Base-by-base conservation (phyloP, 345 rosid species). In the Lepidium aucheri region DNA sequence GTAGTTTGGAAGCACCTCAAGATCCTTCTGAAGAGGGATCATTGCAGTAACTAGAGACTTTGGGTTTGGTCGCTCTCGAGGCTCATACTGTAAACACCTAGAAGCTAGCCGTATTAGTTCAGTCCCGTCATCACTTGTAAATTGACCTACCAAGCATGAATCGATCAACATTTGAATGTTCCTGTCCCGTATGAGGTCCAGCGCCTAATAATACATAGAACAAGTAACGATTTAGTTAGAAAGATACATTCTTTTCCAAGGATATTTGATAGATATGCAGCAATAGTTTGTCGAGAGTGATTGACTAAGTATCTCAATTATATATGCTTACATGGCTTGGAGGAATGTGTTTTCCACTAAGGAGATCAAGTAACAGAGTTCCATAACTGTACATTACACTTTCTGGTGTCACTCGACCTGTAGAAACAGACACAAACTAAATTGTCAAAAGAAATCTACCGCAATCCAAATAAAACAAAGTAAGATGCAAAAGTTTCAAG, bases 371-470 rank as follows among this genome's bases (percentile, higher is more conserved):
- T 67, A 93, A 76, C 70, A 93, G 88, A 53, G 96, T 93, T 53
- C 99, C 97, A 72, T 90, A 93, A 74, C 97, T 93, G 78, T 93
- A 93, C 77, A 90, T 85, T 59, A 90, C 99, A 74, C 99, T 93
- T 73, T 93, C 99, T 57, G 97, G 85, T 1, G 88, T 90, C 54
- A 93, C 91, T 15, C 96, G 86, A 41, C 98, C 97, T 93, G 65
- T 62, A 70, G 7, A 72, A 64, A 20, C 50, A 68, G 67, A 42
- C 41, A 59, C 47, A 53, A n/a, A n/a, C n/a, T n/a, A n/a, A n/a
- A n/a, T n/a, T n/a, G n/a, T n/a, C n/a, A n/a, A n/a, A n/a, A n/a
- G n/a, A n/a, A n/a, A n/a, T n/a, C n/a, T n/a, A n/a, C n/a, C n/a
- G n/a, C n/a, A n/a, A n/a, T n/a, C n/a, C 44, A 39, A 61, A 46